Conservation (phyloP, 2,329 filamentous ascomycete species). For the Chalaropsis thielavioides region DNA sequence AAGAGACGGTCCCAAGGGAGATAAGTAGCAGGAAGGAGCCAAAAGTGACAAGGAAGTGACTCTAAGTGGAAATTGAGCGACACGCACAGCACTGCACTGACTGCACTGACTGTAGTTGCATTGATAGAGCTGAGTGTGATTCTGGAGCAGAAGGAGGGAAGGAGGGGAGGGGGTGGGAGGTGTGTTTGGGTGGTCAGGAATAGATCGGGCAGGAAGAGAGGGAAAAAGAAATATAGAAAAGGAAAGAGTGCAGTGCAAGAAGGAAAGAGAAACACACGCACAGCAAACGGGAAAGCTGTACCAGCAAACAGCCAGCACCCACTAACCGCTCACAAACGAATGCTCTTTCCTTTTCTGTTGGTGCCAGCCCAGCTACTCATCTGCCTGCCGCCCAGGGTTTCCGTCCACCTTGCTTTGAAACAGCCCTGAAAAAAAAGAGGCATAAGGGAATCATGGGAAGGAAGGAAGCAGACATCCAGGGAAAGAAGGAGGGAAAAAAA, state of each 20-base stretch:
- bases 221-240: neutral
- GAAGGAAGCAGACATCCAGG: neutral
- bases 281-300: neutral
- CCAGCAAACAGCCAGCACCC: neutral
- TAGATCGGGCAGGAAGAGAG: constrained; percentile 8
- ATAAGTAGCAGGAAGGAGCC: constrained; percentile 5
- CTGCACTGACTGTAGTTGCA: constrained; percentile 2
- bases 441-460: neutral
- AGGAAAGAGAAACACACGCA: neutral
- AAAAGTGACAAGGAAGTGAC: constrained; percentile 7
- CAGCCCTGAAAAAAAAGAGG: neutral
- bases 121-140: constrained; percentile 10
- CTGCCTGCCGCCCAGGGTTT: neutral
- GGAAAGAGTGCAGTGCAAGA: neutral
- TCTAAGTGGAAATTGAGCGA: constrained; percentile 4
- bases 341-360: neutral
- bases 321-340: neutral
- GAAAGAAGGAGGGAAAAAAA: neutral
- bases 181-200: neutral
- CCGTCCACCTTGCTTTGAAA: neutral
- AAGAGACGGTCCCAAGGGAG: neutral
- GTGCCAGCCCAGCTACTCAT: neutral
- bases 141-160: neutral
- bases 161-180: constrained; percentile 3
- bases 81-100: constrained; percentile 4